These are phyloP conservation scores for Ceratobasidium sp. DNA, from an alignment of 1,284 basidiomycete species.

Conservation along the genomic window DNA sequence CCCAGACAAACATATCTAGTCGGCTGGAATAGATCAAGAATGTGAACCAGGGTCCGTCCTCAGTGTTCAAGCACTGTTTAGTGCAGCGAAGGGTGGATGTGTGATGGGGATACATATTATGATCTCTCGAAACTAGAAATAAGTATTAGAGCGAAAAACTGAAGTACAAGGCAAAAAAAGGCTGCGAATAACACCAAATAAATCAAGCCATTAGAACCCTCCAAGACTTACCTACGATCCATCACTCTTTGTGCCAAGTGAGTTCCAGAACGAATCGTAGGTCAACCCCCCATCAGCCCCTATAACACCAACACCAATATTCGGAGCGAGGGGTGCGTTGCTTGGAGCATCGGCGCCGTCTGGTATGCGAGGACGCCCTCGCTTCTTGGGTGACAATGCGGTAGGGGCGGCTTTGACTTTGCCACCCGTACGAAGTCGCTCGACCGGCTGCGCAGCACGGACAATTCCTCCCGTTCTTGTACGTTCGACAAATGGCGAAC, in stretches of 20 bases:
- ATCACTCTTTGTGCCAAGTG: conserved; percentile 17
- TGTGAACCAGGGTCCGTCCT: too few species aligned
- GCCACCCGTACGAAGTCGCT: conserved; percentile 34
- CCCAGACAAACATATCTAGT: not conserved
- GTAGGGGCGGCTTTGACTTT: conserved; percentile 12
- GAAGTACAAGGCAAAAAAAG: conserved; percentile 20
- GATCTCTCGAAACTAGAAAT: conserved; percentile 4
- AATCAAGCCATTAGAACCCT: not conserved
- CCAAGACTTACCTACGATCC: not conserved
- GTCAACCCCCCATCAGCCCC: conserved; percentile 15
- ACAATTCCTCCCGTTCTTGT: conserved; percentile 36
- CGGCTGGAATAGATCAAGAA: conserved; percentile 4
- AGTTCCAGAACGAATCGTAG: conserved; percentile 39
- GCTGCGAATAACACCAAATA: conserved; percentile 6
- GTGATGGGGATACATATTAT: not conserved
- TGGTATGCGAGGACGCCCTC: conserved; percentile 31
- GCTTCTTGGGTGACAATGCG: conserved; percentile 35
- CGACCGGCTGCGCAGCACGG: conserved; percentile 11
- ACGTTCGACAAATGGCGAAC: conserved; percentile 29
- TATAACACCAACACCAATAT: not conserved
- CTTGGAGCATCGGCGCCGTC: not conserved
- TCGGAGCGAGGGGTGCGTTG: not conserved
- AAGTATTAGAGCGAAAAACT: conserved; percentile 17
- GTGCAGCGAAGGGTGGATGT: not conserved
- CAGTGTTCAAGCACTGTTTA: not conserved